Evolutionary conservation across 192 early-diverging fungal species (phyloP).

Genomic region (Backusella macrospora): DNA sequence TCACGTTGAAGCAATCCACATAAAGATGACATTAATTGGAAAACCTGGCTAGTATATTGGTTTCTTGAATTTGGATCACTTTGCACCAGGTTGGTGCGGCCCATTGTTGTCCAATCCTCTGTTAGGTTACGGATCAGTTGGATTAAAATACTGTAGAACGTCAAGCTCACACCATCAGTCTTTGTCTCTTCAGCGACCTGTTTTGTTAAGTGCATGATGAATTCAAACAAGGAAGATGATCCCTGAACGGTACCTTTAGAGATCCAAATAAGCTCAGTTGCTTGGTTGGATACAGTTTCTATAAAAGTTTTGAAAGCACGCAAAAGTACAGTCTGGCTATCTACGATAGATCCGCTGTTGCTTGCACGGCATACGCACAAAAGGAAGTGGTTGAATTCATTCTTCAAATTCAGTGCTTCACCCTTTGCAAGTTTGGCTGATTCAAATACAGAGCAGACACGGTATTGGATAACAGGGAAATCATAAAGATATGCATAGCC

Average conservation of each 20-base stretch:
- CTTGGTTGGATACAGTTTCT: slow-evolving; percentile 27
- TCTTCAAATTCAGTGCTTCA: not conserved
- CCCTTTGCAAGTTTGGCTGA: not conserved
- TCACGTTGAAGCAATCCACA: slow-evolving; percentile 24
- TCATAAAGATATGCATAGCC: slow-evolving; percentile 42
- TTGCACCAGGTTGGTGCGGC: not conserved
- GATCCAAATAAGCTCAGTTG: slow-evolving; percentile 28
- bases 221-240: not conserved
- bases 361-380: slow-evolving; percentile 20
- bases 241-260: not conserved
- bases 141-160: slow-evolving; percentile 15
- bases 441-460: not conserved
- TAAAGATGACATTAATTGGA: slow-evolving; percentile 11
- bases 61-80: slow-evolving; percentile 17
- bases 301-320: slow-evolving; percentile 40
- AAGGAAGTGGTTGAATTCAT: slow-evolving; percentile 17
- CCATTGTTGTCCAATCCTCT: slow-evolving; percentile 31
- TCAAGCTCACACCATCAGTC: not conserved
- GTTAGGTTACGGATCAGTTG: slow-evolving; percentile 26
- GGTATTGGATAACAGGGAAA: slow-evolving; percentile 20
- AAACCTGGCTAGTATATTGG: slow-evolving; percentile 20
- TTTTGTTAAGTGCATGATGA: not conserved
- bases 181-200: not conserved
- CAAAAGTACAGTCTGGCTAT: slow-evolving; percentile 35
- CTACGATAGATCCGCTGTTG: slow-evolving; percentile 31